Base-by-base conservation (phyloP, 768 basidiomycete genomes). In the Boletales sp. region DNA sequence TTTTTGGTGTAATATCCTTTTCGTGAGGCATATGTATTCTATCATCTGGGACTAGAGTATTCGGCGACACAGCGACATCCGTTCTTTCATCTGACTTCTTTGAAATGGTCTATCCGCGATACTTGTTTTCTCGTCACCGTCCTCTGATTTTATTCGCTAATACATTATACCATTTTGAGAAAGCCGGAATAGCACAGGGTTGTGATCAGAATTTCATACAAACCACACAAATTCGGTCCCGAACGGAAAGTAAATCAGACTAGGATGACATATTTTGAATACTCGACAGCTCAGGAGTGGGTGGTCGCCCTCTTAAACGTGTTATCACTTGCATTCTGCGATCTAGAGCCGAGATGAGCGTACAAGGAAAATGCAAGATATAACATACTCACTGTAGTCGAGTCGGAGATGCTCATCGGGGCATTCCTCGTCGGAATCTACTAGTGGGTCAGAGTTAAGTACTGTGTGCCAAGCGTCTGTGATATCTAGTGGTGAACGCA, bases 391-490 rank as follows among this genome's bases (percentile, higher is more conserved):
- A 88, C 87, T 67, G 57, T 86, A 87, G 57, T 89, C 87, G 41
- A 78, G 69, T 30, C 82, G 77, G 32, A 78, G 71, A 56, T 85
- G 72, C 57, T 86, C 84, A 58, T 89, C 85, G 13, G 72, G 75
- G 42, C 71, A 68, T 60, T 87, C 85, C 38, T 87, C 85, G 51
- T 89, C 88, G 27, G 88, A 90, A 65, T 89, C 86, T 43, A 74
- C 68, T 27, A 90, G 70, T n/a, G 88, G 83, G 60, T 90, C 88
- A 34, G 80, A 79, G 29, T 77, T 80, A 45, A 74, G 78, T 49
- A 83, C 73, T 14, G 79, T 74, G 58, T 86, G 80, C 84, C 84
- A 90, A 14, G 88, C 83, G 61, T 89, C 88, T 90, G 60, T 17
- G 37, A 13, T 8, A 37, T 58, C 32, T 34, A 43, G 19, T 30